These are phyloP conservation scores for Chlorella variabilis DNA, from an alignment of 163 green algal species.

Conservation along the genomic window DNA sequence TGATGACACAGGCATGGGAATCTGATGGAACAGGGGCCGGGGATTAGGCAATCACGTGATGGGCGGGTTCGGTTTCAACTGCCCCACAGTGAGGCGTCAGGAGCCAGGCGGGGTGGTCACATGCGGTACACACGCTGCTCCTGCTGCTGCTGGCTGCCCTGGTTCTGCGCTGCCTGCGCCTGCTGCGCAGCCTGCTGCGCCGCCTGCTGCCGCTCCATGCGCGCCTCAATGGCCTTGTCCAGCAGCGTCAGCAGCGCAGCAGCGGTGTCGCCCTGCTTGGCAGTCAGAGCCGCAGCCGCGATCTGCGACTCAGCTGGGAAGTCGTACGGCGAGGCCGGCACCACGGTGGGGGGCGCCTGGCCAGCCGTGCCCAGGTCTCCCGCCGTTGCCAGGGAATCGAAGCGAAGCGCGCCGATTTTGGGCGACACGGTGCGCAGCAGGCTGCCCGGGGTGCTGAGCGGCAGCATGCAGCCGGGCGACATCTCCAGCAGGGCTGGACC, in stretches of 20 bases:
- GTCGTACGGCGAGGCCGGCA: conserved; percentile 19
- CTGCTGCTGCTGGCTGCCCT: neutral
- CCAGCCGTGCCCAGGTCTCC: neutral
- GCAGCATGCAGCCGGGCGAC: conserved; percentile 16
- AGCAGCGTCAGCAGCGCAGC: conserved; percentile 41
- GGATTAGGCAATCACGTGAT: too few species aligned
- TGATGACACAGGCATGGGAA: too few species aligned
- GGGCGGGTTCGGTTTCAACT: too few species aligned
- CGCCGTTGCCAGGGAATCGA: too few species aligned
- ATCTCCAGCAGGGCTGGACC: neutral
- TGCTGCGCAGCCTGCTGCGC: neutral
- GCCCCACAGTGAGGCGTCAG: too few species aligned
- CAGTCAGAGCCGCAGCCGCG: conserved; percentile 45
- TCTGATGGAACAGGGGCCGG: too few species aligned
- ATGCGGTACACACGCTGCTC: neutral
- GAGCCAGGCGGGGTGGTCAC: too few species aligned
- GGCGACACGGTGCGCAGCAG: conserved; percentile 27
- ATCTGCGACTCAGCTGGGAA: conserved; percentile 51
- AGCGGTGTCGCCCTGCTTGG: conserved; percentile 39
- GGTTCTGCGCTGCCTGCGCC: neutral
- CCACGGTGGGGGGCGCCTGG: neutral
- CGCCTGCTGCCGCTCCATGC: conserved; percentile 4
- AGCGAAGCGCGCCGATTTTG: conserved; percentile 17
- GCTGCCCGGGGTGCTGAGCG: neutral
- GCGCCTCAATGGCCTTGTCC: conserved; percentile 38